phyloP scores from a whole-genome alignment of 2,329 filamentous ascomycete genomes.

The Cercospora berteroae region DNA sequence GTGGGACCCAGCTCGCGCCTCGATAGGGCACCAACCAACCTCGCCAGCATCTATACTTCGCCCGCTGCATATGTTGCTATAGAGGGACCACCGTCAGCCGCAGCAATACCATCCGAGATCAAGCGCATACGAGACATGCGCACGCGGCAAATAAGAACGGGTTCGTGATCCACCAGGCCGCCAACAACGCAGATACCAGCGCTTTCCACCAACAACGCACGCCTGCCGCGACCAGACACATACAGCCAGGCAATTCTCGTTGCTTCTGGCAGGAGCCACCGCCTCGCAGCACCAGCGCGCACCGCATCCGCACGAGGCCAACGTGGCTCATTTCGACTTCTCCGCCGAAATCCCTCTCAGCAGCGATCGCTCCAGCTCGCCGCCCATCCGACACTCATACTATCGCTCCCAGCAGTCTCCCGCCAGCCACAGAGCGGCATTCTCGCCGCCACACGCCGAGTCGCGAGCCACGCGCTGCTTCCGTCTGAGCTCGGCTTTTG shows the following conservation, averaged over 20 bases:
- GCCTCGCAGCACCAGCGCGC: background rate
- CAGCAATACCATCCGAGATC: background rate
- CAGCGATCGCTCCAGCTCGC: slow-evolving; percentile 17
- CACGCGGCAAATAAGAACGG: background rate
- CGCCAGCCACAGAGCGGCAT: background rate
- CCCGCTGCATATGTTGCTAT: background rate
- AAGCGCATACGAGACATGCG: background rate
- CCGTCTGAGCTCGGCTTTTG: slow-evolving; percentile 32
- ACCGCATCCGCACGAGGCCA: background rate
- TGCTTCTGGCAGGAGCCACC: slow-evolving; percentile 5
- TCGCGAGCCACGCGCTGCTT: slow-evolving; percentile 23
- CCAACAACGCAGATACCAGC: background rate
- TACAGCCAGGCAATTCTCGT: background rate
- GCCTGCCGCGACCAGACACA: background rate
- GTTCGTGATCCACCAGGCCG: background rate
- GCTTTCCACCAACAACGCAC: background rate
- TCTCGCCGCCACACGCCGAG: slow-evolving; percentile 16
- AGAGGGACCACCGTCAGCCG: background rate
- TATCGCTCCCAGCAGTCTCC: slow-evolving; percentile 5
- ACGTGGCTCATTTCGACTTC: slow-evolving; percentile 13
- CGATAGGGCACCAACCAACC: background rate
- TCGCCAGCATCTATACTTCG: background rate
- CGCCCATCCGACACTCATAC: slow-evolving; percentile 2
- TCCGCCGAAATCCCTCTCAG: slow-evolving; percentile 12
- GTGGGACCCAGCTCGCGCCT: background rate